Evolutionary conservation across 2,329 filamentous ascomycete genomes (phyloP), one percentile per base, ranked within the genome.

Genomic region (Colletotrichum sp.): DNA sequence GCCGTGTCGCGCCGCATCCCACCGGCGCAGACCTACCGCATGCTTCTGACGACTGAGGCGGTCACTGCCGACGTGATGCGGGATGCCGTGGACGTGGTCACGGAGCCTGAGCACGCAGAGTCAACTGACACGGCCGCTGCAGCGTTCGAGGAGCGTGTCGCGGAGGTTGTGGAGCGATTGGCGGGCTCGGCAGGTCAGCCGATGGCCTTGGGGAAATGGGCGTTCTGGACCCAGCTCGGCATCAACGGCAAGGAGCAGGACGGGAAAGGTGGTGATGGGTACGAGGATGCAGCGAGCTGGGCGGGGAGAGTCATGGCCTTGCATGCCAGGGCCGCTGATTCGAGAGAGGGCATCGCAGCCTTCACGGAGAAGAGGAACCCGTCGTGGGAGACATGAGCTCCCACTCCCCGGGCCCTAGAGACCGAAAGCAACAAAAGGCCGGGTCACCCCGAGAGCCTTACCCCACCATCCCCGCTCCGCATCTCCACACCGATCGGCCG

Each of bases 161-260:
- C 66, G 8, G 77, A 78, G 59, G 74, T 83, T 24, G 78, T 79
- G 10, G 66, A 70, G 14, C 78, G 77, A 72, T 71, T 83, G 32
- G 80, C 75, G 5, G 55, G 36, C 24, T 74, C 77, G 6, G 71
- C 81, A 5, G 82, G 78, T 9, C 82, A 83, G 77, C 78, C 81
- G 16, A 81, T 80, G 74, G 82, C 83, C 6, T 72, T 84, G 61
- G 83, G 81, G 4, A 84, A 84, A 78, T 84, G 83, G 83, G 82
- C 82, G 1, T 84, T 80, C 67, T 84, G 82, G 83, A 81, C 82
- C 8, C 83, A 84, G 78, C 59, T 79, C n/a, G 77, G 78, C 3
- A 71, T 83, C 30, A 59, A 18, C 1, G 77, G 76, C 9, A 78
- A 76, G 24, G 65, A 26, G 3, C 39, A 34, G 1, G 67, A 64